Percentiles rank a stretch among this genome's conserved stretches.
Evolutionary conservation across 768 basidiomycete species (phyloP).

Genomic region (Lentinula detonsa): DNA sequence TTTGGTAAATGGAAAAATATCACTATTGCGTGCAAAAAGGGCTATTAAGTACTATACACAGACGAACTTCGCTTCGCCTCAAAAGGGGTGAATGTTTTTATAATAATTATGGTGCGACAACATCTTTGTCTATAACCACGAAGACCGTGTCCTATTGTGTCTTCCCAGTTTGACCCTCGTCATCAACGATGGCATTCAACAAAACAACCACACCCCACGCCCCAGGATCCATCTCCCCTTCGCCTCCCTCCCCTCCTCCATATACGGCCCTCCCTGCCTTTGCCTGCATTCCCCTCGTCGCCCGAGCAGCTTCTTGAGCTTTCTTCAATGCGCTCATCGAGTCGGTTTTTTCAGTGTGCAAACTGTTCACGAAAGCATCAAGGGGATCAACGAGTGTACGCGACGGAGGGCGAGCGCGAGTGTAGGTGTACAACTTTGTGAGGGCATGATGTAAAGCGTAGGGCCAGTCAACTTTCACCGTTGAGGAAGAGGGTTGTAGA

Average conservation of each 20-base stretch:
- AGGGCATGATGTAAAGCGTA: conserved; percentile 53
- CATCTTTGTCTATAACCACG: too few species aligned
- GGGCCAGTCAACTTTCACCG: conserved; percentile 41
- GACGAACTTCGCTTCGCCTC: neutral
- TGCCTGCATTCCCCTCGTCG: conserved; percentile 70
- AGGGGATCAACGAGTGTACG: conserved; percentile 93
- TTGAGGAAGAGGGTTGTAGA: conserved; percentile 35
- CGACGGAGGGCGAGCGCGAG: conserved; percentile 82
- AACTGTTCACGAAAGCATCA: conserved; percentile 59
- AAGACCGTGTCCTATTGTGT: too few species aligned
- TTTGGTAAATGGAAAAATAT: neutral
- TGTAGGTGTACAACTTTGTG: conserved; percentile 69
- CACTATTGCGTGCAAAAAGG: neutral
- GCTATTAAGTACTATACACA: neutral
- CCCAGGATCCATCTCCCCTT: conserved; percentile 77
- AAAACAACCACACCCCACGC: conserved; percentile 86
- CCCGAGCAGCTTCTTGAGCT: conserved; percentile 38
- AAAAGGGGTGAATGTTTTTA: neutral
- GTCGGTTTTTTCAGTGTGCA: conserved; percentile 52
- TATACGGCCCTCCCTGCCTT: conserved; percentile 90
- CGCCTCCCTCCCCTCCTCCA: conserved; percentile 63
- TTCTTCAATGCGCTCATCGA: neutral
- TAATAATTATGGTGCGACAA: neutral
- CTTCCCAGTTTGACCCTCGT: neutral
- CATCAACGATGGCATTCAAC: conserved; percentile 42